Percentiles rank a stretch among this genome's conserved stretches.
These are phyloP conservation scores for Pelargonium exstipulatum DNA, from an alignment of 441 rosid species.

Conservation along the genomic window DNA sequence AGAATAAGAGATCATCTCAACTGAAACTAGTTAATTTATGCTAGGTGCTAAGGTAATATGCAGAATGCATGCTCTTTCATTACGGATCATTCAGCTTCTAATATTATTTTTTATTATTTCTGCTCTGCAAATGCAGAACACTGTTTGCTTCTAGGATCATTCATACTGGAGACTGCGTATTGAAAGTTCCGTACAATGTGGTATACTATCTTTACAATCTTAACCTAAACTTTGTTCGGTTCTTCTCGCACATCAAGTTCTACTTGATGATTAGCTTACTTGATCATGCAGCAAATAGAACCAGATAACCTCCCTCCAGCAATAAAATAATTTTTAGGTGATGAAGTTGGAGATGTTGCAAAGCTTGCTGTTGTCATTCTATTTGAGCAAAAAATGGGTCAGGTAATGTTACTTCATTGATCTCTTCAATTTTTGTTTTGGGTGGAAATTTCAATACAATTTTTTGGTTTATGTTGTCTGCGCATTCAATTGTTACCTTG, in stretches of 20 bases:
- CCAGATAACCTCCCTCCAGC: constrained; percentile 47
- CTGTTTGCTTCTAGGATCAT: constrained; percentile 54
- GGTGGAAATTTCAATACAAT: neutral
- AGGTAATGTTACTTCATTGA: constrained; percentile 31
- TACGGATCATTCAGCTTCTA: neutral
- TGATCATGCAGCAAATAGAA: constrained; percentile 53
- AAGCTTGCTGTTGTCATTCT: constrained; percentile 60
- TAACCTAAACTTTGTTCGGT: constrained; percentile 9
- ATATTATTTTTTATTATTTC: neutral
- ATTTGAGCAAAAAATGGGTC: constrained; percentile 43
- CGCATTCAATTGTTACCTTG: constrained; percentile 2
- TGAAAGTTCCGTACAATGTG: constrained; percentile 59
- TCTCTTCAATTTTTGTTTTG: constrained; percentile 8
- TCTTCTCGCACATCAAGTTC: constrained; percentile 3
- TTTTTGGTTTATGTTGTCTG: constrained; percentile 7
- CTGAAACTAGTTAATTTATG: too few species aligned
- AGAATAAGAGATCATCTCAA: too few species aligned
- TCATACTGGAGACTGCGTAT: constrained; percentile 54
- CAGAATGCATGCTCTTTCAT: neutral
- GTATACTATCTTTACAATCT: constrained; percentile 27
- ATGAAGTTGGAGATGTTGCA: constrained; percentile 42
- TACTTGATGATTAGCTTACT: constrained; percentile 18
- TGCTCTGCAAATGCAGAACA: constrained; percentile 36
- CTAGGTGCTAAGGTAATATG: too few species aligned
- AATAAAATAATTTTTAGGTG: constrained; percentile 33